Evolutionary conservation across 148 eudicot genomes (phyloP).

Genomic region (Rheum nobile): DNA sequence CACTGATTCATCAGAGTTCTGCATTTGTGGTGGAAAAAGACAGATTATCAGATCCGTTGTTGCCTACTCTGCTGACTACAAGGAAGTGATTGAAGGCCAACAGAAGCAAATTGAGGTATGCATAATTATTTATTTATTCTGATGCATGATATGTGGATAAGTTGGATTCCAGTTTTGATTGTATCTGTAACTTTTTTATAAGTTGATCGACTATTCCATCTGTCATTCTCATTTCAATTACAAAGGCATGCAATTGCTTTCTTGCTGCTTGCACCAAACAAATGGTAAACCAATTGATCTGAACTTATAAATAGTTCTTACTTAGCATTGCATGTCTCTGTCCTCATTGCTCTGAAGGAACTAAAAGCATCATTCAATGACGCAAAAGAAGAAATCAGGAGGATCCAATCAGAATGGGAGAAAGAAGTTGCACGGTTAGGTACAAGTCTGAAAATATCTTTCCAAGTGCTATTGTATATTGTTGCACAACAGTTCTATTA

Average conservation of each 20-base stretch:
- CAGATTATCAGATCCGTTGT: constrained; percentile 12
- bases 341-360: constrained; percentile 30
- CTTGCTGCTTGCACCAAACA: background rate
- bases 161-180: background rate
- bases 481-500: background rate
- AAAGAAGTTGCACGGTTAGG: constrained; percentile 63
- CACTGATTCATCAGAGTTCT: constrained; percentile 42
- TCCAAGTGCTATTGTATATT: background rate
- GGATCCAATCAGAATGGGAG: constrained; percentile 50
- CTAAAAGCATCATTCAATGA: constrained; percentile 42
- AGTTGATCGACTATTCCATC: background rate
- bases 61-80: constrained; percentile 16
- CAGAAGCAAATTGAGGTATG: constrained; percentile 63
- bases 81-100: constrained; percentile 37
- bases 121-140: background rate
- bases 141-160: background rate
- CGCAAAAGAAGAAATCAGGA: constrained; percentile 39
- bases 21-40: constrained; percentile 65
- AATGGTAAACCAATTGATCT: background rate
- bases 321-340: background rate
- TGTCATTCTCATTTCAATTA: background rate
- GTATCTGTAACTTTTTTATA: background rate
- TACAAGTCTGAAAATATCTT: constrained; percentile 16
- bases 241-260: background rate
- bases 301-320: background rate